Base-by-base conservation (phyloP, 352 stramenopile genomes). In the Phytophthora pseudosyringae region DNA sequence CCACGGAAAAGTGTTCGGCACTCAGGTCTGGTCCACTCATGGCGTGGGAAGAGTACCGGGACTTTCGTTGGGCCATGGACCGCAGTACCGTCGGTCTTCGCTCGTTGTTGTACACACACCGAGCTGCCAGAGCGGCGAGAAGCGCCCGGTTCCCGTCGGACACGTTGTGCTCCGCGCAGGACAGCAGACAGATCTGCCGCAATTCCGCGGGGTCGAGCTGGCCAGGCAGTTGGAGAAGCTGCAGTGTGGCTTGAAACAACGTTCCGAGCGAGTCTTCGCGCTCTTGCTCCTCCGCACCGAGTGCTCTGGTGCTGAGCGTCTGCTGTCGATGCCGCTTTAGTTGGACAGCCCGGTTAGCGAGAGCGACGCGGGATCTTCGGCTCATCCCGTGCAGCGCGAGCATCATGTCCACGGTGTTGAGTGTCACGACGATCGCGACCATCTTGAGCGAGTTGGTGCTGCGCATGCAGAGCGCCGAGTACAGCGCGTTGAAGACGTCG, bases 401-500 rank as follows among this genome's bases (percentile, higher is more conserved):
- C 39, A 59, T 43, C 31, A 59, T 53, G 26, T 67, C 31, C 0
- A 73, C 1, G 0, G 57, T 13, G 38, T 78, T 73, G 5, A 69
- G 51, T 10, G 40, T 44, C 26, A 73, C 59, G 4, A 69, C 60
- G 13, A 67, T 52, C 13, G 32, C 44, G 1, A 66, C 70, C 46
- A 67, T 75, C 18, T 73, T 67, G 3, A 75, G 4, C 0, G 69
- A 68, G 12, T 78, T 78, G 5, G 50, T 63, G 15, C 50, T 69
- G 39, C 65, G 66, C 69, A 78, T 72, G 6, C 69, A 78, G 9
- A 78, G 57, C 0, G 60, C 52, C 4, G 55, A 75, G 32, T 81
- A 83, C 8, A 83, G 52, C 6, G 75, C 45, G 50, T 68, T 78
- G 46, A 83, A 83, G 10, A 81, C 55, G 11, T 83, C 72, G 12